These are phyloP conservation scores for Dactylorhiza incarnata DNA, from an alignment of 106 monocot genomes.

Conservation along the genomic window DNA sequence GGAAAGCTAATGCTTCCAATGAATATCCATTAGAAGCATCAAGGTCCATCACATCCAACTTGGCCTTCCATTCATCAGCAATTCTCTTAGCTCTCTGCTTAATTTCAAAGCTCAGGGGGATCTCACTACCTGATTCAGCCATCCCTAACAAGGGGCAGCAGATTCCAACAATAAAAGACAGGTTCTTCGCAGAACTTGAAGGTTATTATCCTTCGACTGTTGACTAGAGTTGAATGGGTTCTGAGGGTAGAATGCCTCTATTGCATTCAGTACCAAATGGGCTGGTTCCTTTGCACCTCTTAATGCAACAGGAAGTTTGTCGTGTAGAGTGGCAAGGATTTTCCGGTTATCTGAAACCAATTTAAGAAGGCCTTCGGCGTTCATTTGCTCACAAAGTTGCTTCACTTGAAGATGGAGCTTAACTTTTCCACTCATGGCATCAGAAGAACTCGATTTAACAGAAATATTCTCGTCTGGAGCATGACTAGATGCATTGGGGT, in stretches of 20 bases:
- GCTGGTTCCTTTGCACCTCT: slow-evolving; percentile 59
- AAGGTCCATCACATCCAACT: slow-evolving; percentile 30
- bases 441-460: slow-evolving; percentile 28
- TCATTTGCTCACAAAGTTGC: slow-evolving; percentile 67
- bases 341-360: slow-evolving; percentile 52
- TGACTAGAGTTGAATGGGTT: slow-evolving; percentile 29
- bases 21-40: slow-evolving; percentile 46
- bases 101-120: slow-evolving; percentile 33
- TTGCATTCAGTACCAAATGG: slow-evolving; percentile 53
- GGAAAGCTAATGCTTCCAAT: slow-evolving; percentile 51
- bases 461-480: slow-evolving; percentile 24
- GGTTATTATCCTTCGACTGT: slow-evolving; percentile 23
- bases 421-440: slow-evolving; percentile 22
- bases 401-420: slow-evolving; percentile 41
- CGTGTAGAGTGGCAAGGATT: slow-evolving; percentile 23
- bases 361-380: slow-evolving; percentile 61
- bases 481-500: slow-evolving; percentile 23
- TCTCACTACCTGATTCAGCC: slow-evolving; percentile 9
- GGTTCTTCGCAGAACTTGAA: slow-evolving; percentile 42
- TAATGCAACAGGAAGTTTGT: slow-evolving; percentile 49
- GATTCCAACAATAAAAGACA: slow-evolving; percentile 62
- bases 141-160: slow-evolving; percentile 16
- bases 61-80: slow-evolving; percentile 51
- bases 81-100: slow-evolving; percentile 51
- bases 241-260: slow-evolving; percentile 46